Evolutionary conservation across 2,329 filamentous ascomycete species (phyloP), one percentile per base, ranked within the genome.

Genomic region (Fonsecaea erecta): DNA sequence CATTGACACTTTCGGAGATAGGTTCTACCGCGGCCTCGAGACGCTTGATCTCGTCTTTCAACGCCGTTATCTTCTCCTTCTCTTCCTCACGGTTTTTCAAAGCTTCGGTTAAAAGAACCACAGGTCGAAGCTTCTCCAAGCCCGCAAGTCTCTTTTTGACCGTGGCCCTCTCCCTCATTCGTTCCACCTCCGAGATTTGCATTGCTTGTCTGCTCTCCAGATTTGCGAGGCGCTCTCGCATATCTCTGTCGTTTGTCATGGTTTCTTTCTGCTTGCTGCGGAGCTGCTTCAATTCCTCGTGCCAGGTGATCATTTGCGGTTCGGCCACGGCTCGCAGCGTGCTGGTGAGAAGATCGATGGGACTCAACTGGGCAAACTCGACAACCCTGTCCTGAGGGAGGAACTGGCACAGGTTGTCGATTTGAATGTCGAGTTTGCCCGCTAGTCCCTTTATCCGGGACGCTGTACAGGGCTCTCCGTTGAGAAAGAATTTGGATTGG

Each of bases 361-460:
- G 90, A 8, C 87, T 90, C 71, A 96, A 86, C 4, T 86, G 90
- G 4, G 95, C 92, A 75, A 99, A 99, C 74, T 97, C 93, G 26
- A 93, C 92, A 1, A 99, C 95, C 71, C 93, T 90, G 75, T 99
- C 95, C 77, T 99, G 95, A 0, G 95, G 95, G 52, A 99, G 81
- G 73, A 99, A 99, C 75, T 99, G 95, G 76, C 95, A 99, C 1
- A 99, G 83, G 72, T 99, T 99, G 80, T 99, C 95, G 69, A 98
- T 92, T 77, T 99, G 95, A 58, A 99, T 98, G 55, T 90, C 90
- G 73, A 96, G 88, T 9, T 83, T 84, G 65, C 82, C 85, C 66
- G 89, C 90, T 55, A 97, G 80, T 9, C 83, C 79, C 71, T 90
- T 83, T 6, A 98, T 84, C 2, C 82, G 72, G 88, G 90, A 68